phyloP scores from a whole-genome alignment of 1,284 basidiomycete genomes.

The Volvariella volvacea region DNA sequence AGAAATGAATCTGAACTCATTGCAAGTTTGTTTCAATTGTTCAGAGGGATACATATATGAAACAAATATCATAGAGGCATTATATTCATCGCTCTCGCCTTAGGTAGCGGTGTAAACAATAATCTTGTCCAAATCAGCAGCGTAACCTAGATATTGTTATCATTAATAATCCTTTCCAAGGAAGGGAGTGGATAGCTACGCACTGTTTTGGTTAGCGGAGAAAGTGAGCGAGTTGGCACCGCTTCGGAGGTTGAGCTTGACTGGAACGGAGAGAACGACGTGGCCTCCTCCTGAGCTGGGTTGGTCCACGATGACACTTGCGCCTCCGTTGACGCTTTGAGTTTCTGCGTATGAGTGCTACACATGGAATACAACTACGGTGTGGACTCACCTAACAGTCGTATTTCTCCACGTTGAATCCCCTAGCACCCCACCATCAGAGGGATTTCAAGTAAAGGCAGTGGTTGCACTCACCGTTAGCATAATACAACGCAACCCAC shows the following conservation, averaged over 20 bases:
- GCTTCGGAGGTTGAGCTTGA: conserved; percentile 41
- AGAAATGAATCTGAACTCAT: no score
- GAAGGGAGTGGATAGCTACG: conserved; percentile 14
- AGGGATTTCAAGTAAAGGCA: background rate
- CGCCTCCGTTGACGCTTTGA: conserved; percentile 49
- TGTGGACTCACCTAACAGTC: conserved; percentile 43
- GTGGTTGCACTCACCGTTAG: conserved; percentile 33
- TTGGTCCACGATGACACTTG: conserved; percentile 45
- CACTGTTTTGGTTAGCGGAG: conserved; percentile 43
- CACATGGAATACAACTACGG: background rate
- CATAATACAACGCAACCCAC: conserved; percentile 55
- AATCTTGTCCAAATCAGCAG: conserved; percentile 58
- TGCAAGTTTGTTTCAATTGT: no score
- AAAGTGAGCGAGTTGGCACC: conserved; percentile 51
- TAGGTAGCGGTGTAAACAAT: conserved; percentile 43
- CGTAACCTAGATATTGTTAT: conserved; percentile 34
- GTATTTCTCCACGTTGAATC: conserved; percentile 54
- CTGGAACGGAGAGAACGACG: conserved; percentile 49
- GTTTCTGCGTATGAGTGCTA: no score
- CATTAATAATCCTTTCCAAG: background rate
- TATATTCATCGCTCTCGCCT: no score
- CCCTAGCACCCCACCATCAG: conserved; percentile 16
- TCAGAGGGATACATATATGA: no score
- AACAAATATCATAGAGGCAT: no score
- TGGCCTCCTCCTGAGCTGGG: conserved; percentile 48